phyloP scores from a whole-genome alignment of 495 filamentous ascomycete species.

The Penicillium lagena region DNA sequence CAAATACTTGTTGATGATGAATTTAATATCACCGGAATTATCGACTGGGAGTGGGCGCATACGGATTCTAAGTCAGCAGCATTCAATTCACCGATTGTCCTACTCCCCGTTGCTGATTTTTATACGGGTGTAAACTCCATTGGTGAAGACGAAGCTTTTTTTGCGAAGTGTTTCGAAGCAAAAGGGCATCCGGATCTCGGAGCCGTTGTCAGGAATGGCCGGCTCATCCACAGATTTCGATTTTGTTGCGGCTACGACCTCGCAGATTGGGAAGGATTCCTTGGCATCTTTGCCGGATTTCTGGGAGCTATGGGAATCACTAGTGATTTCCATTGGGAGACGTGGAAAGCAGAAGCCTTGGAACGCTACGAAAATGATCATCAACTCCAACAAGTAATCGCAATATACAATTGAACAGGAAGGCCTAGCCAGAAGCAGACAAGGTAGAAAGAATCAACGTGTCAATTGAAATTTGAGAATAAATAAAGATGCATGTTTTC shows the following conservation, averaged over 20 bases:
- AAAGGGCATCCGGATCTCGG: constrained; percentile 24
- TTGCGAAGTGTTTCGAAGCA: constrained; percentile 23
- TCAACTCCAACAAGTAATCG: constrained; percentile 7
- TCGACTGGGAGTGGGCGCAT: constrained; percentile 40
- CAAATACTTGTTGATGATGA: constrained; percentile 38
- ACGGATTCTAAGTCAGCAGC: constrained; percentile 26
- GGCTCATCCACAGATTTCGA: constrained; percentile 25
- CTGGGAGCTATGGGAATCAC: constrained; percentile 20
- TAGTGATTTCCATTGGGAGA: constrained; percentile 21
- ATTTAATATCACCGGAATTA: constrained; percentile 37
- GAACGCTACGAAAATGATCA: constrained; percentile 21
- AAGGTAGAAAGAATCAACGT: too few relatives aligned
- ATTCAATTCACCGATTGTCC: constrained; percentile 35
- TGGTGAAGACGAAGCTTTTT: constrained; percentile 24
- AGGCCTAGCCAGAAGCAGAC: too few relatives aligned
- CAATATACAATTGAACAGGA: neutral
- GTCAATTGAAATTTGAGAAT: too few relatives aligned
- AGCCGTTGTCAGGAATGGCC: constrained; percentile 22
- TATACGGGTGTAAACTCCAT: constrained; percentile 29
- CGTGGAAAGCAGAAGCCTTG: constrained; percentile 25
- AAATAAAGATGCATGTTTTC: too few relatives aligned
- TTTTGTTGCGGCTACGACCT: constrained; percentile 36
- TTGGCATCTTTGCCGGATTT: constrained; percentile 32
- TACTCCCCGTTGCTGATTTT: constrained; percentile 36
- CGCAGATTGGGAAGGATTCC: constrained; percentile 32